Conservation (phyloP, 2,329 filamentous ascomycete genomes). For the Penicillium sp. region DNA sequence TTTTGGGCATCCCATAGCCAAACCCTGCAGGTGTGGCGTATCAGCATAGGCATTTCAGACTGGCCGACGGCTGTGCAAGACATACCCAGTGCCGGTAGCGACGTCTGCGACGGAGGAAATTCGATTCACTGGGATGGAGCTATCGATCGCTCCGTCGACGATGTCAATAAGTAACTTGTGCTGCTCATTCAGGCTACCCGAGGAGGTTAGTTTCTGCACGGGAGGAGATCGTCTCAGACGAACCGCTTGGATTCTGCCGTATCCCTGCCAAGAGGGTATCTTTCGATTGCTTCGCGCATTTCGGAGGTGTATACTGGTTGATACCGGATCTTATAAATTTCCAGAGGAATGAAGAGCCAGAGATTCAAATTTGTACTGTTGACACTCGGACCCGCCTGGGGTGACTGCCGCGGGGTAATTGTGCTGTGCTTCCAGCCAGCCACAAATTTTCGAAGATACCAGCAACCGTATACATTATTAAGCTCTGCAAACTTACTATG, state of each 20-base stretch:
- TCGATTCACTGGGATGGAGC: not conserved
- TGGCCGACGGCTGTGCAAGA: not conserved
- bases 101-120: slow-evolving; percentile 10
- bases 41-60: not conserved
- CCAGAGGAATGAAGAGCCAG: not conserved
- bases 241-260: not conserved
- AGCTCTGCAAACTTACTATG: too few species aligned
- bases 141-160: slow-evolving; percentile 2
- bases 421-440: not conserved
- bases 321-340: too few species aligned
- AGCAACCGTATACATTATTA: too few species aligned
- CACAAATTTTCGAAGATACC: not conserved
- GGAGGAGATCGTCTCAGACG: not conserved
- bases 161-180: slow-evolving; percentile 9
- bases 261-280: slow-evolving; percentile 8
- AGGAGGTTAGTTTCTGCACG: not conserved
- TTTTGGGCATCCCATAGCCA: slow-evolving; percentile 7
- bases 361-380: not conserved
- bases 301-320: not conserved
- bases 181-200: slow-evolving; percentile 9
- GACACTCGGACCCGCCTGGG: not conserved
- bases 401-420: not conserved
- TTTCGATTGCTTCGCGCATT: not conserved
- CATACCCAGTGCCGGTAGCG: slow-evolving; percentile 15
- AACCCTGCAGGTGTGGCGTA: not conserved